Base-by-base conservation (phyloP, 805 yeast species). In the Pichia paraexigua region DNA sequence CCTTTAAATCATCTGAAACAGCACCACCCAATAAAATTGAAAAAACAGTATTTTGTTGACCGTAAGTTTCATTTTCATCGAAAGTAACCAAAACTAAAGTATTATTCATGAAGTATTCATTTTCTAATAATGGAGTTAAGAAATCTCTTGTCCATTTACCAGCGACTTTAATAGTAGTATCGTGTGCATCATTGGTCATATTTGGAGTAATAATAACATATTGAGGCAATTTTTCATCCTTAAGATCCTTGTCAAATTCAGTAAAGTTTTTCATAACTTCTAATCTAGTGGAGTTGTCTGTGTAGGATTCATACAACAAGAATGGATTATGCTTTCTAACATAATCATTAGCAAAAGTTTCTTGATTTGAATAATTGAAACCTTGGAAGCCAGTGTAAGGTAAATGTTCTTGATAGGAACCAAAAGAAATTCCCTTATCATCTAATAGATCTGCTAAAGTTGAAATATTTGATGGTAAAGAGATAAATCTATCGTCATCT, bases 321-420 rank as follows among this genome's bases (percentile, higher is more conserved):
- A 77, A 63, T 42, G 80, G 80, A 65, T 74, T 75, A 67, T 75
- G 79, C 62, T 78, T 76, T 63, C 81, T 74, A 37, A 76, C 73
- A 60, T 77, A 77, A 56, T 73, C 77, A 57, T 72, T 71, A 50
- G 76, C 74, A 41, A 60, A 65, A 46, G 69, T 69, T 46, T 65
- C 66, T 57, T 72, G 75, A 66, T 74, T 69, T 22, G 66, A 60
- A 65, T 63, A 77, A 63, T 72, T 66, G 66, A 69, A 73, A 54
- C 81, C 81, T 51, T 67, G 61, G 70, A 63, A 77, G 41, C 79
- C 81, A 43, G 80, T 63, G 70, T 76, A 76, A 41, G 82, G 81
- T 68, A 68, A 57, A 60, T 75, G 73, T 65, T 77, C 78, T 63
- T 75, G 74, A 67, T 77, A 77, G 65, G 76, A 78, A 49, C 71